These are phyloP conservation scores for Cercospora sp. DNA, from an alignment of 2,329 filamentous ascomycete genomes.

Conservation along the genomic window DNA sequence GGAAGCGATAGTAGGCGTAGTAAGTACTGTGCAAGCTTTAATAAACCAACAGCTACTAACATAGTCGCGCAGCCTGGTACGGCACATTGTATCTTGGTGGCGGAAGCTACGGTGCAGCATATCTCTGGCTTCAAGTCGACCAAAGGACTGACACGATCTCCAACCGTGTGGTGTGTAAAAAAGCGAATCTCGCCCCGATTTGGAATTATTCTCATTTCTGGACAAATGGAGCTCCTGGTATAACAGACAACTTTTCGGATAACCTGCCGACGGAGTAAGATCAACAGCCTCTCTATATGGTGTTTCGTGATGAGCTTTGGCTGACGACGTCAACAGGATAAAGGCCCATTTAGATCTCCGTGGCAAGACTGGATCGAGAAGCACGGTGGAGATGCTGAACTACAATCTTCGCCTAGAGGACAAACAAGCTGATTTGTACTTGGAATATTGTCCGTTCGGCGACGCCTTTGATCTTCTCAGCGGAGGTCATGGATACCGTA, in stretches of 20 bases:
- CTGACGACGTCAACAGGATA: background rate
- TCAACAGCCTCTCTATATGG: background rate
- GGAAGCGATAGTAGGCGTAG: background rate
- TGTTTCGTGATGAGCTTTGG: background rate
- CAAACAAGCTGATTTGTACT: conserved; percentile 1
- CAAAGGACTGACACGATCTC: background rate
- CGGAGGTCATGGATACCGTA: background rate
- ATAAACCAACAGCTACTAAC: background rate
- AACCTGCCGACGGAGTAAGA: background rate
- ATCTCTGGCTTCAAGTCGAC: conserved; percentile 1
- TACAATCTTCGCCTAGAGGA: background rate
- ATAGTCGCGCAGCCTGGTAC: background rate
- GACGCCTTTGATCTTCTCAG: background rate
- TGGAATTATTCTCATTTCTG: conserved; percentile 1
- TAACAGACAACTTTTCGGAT: background rate
- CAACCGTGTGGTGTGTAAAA: background rate
- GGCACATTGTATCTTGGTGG: background rate
- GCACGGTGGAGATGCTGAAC: background rate
- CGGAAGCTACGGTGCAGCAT: background rate
- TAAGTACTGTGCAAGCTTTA: background rate
- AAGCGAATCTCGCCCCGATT: background rate
- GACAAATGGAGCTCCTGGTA: conserved; percentile 5
- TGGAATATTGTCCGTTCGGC: conserved; percentile 12
- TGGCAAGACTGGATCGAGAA: background rate
- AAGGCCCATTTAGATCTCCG: background rate